Conservation (phyloP, 169 alveolate genomes). For the Fabrea salina region DNA sequence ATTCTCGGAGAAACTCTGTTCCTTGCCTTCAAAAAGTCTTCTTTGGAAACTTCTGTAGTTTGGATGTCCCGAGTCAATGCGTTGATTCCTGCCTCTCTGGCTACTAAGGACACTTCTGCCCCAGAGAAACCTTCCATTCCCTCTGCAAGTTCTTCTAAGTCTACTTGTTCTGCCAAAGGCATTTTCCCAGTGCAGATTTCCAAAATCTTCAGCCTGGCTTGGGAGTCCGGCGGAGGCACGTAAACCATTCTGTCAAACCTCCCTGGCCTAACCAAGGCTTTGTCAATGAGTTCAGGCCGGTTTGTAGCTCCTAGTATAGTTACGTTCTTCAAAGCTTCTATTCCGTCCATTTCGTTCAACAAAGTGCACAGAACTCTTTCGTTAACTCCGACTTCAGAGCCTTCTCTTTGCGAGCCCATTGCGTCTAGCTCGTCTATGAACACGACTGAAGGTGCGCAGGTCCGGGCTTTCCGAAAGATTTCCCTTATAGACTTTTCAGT, state of each 20-base stretch:
- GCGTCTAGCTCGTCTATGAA: constrained; percentile 99
- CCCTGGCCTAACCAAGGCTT: constrained; percentile 99
- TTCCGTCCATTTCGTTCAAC: constrained; percentile 99
- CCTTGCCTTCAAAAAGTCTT: constrained; percentile 55
- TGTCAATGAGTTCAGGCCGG: constrained; percentile 96
- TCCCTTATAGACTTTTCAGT: constrained; percentile 96
- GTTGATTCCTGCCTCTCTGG: constrained; percentile 79
- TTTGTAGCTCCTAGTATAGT: constrained; percentile 98
- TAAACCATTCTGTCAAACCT: constrained; percentile 97
- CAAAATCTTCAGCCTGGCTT: constrained; percentile 91
- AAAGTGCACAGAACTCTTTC: constrained; percentile 96
- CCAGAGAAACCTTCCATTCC: constrained; percentile 92
- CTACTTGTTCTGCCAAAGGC: constrained; percentile 68
- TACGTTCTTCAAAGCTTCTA: constrained; percentile 85
- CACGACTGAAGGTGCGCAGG: constrained; percentile 84
- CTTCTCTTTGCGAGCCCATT: constrained; percentile 88
- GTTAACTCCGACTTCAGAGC: constrained; percentile 82
- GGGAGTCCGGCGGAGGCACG: constrained; percentile 96
- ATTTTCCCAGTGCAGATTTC: constrained; percentile 61
- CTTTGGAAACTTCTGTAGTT: constrained; percentile 39
- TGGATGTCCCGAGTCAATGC: constrained; percentile 63
- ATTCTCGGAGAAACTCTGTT: constrained; percentile 59
- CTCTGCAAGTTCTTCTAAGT: constrained; percentile 79
- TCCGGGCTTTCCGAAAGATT: constrained; percentile 94
- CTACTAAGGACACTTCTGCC: constrained; percentile 78